These are phyloP conservation scores for Solanum habrochaites DNA, from an alignment of 257 asterid genomes.

Conservation along the genomic window DNA sequence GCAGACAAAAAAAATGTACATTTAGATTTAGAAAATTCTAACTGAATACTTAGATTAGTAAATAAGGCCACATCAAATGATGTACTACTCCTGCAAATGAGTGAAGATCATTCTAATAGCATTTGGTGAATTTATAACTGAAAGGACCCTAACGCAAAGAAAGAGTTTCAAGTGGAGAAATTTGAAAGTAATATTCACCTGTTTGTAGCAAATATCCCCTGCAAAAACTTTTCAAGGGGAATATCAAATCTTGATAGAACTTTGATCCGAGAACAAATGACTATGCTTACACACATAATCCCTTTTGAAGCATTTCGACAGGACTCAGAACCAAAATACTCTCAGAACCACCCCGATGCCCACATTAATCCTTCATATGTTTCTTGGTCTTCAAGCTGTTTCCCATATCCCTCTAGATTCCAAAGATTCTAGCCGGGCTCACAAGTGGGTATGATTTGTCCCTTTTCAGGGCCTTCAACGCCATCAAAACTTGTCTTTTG, in stretches of 20 bases:
- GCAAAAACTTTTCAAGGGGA: slow-evolving; percentile 83
- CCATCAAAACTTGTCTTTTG: slow-evolving; percentile 17
- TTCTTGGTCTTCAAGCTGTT: slow-evolving; percentile 31
- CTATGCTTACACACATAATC: slow-evolving; percentile 71
- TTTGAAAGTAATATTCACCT: slow-evolving; percentile 34
- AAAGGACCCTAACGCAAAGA: not conserved
- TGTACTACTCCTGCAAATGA: not conserved
- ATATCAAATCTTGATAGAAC: slow-evolving; percentile 82
- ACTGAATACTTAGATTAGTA: not conserved
- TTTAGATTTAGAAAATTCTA: not conserved
- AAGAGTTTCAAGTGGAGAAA: not conserved
- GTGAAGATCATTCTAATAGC: not conserved
- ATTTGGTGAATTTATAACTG: not conserved
- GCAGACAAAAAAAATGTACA: not conserved
- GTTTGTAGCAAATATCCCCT: slow-evolving; percentile 69
- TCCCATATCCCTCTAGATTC: slow-evolving; percentile 19
- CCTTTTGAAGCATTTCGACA: slow-evolving; percentile 62
- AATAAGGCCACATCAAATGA: not conserved
- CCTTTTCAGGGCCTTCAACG: slow-evolving; percentile 20
- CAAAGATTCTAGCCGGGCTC: slow-evolving; percentile 8
- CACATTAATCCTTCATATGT: slow-evolving; percentile 53
- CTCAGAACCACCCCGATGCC: slow-evolving; percentile 68
- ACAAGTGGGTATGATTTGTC: slow-evolving; percentile 7
- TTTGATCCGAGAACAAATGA: slow-evolving; percentile 84
- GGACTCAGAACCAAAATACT: slow-evolving; percentile 86